Evolutionary conservation across 208 protist species (phyloP).

Genomic region (Acanthamoeba triangularis): DNA sequence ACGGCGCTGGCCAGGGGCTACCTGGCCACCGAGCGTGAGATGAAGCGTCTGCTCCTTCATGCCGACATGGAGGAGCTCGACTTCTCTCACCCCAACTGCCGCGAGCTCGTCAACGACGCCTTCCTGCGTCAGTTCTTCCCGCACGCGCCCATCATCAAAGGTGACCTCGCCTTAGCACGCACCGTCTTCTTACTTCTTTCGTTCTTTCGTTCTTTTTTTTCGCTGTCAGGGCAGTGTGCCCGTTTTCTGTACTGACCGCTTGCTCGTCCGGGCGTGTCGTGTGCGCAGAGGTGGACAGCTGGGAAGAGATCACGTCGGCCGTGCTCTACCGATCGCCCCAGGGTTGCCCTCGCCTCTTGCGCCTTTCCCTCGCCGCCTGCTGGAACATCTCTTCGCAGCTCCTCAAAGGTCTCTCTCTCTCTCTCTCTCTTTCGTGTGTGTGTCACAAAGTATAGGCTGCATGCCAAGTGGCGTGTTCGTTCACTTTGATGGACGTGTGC

Average conservation of each 20-base stretch:
- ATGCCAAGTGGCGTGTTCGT: neutral
- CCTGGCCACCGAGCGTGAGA: neutral
- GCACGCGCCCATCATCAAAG: neutral
- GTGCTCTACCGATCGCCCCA: neutral
- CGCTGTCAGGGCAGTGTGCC: no score
- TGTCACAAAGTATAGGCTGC: neutral
- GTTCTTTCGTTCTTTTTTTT: neutral
- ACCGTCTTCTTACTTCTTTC: neutral
- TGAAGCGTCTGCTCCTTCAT: neutral
- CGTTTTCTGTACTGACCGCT: neutral
- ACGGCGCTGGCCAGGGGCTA: neutral
- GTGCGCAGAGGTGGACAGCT: neutral
- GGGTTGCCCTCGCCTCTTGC: neutral
- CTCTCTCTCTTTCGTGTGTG: neutral
- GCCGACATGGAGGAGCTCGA: slow-evolving; percentile 23
- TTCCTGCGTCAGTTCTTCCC: slow-evolving; percentile 15
- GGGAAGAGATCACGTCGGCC: neutral
- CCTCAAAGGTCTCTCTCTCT: neutral
- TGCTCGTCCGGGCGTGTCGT: no score
- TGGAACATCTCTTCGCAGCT: neutral
- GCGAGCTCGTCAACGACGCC: slow-evolving; percentile 5
- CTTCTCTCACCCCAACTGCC: neutral
- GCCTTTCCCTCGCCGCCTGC: neutral
- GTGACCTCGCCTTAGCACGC: neutral
- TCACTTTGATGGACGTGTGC: neutral